Percentiles rank a stretch among this genome's conserved stretches.
Evolutionary conservation across 192 early-diverging fungal genomes (phyloP).

Genomic region (Chytriomyces sp.): DNA sequence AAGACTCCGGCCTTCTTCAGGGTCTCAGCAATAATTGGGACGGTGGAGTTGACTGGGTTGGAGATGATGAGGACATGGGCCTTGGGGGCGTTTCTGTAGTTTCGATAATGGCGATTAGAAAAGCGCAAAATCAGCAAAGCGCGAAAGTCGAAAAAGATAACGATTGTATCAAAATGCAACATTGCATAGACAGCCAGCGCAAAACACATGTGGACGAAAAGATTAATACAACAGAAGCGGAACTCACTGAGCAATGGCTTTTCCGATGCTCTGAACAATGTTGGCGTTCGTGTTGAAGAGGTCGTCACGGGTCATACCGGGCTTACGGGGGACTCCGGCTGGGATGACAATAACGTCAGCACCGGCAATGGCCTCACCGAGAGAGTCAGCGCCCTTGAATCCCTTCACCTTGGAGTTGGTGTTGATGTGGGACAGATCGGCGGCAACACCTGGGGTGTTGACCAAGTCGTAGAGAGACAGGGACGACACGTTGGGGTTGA

Average conservation of each 20-base stretch:
- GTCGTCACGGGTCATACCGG: constrained; percentile 75
- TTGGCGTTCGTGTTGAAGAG: constrained; percentile 75
- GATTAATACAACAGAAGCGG: background rate
- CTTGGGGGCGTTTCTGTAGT: constrained; percentile 73
- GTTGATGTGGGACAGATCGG: constrained; percentile 72
- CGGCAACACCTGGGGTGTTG: constrained; percentile 69
- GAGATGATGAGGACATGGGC: constrained; percentile 90
- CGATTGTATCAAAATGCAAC: background rate
- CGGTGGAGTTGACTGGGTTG: constrained; percentile 98
- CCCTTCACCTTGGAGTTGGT: constrained; percentile 61
- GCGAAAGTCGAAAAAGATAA: background rate
- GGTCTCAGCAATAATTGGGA: constrained; percentile 93
- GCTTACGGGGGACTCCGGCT: constrained; percentile 70
- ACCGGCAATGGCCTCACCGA: constrained; percentile 58
- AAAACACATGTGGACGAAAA: background rate
- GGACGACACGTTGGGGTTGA: constrained; percentile 58
- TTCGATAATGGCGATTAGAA: constrained; percentile 12
- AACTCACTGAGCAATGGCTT: constrained; percentile 62
- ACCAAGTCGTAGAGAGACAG: constrained; percentile 69
- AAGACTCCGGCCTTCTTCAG: constrained; percentile 89
- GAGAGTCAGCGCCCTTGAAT: constrained; percentile 58
- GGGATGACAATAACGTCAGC: constrained; percentile 66
- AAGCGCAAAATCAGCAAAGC: constrained; percentile 25
- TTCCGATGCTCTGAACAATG: constrained; percentile 63
- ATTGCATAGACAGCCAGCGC: background rate